Percentiles rank a stretch among this genome's conserved stretches.
These are phyloP conservation scores for Candolleomyces efflorescens DNA, from an alignment of 768 basidiomycete genomes.

Conservation along the genomic window DNA sequence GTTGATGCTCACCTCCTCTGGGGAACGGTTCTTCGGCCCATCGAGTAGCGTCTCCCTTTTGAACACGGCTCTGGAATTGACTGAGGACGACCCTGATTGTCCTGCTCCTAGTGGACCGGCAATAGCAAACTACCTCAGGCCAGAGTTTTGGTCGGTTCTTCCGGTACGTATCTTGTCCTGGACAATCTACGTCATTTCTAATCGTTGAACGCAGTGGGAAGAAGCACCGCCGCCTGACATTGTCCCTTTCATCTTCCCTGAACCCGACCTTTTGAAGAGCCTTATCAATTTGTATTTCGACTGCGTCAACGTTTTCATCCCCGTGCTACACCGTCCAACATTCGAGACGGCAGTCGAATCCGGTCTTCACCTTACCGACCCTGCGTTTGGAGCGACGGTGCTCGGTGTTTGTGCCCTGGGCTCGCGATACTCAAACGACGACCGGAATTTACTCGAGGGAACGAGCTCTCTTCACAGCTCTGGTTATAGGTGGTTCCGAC, in stretches of 20 bases:
- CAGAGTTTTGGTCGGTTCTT: constrained; percentile 8
- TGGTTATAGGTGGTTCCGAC: constrained; percentile 49
- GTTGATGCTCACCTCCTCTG: background rate
- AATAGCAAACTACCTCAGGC: constrained; percentile 1
- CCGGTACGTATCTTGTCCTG: constrained; percentile 2
- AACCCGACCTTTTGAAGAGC: constrained; percentile 32
- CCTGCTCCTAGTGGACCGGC: background rate
- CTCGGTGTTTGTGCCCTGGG: constrained; percentile 56
- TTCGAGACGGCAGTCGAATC: constrained; percentile 43
- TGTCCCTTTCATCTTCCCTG: constrained; percentile 31
- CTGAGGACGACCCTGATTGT: background rate
- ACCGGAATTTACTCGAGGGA: constrained; percentile 20
- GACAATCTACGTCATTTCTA: background rate
- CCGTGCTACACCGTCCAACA: constrained; percentile 55
- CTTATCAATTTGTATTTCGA: constrained; percentile 56
- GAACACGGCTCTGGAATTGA: constrained; percentile 8
- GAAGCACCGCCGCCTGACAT: constrained; percentile 4
- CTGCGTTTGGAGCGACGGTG: constrained; percentile 44
- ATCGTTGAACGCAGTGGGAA: constrained; percentile 24
- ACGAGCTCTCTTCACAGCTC: constrained; percentile 33
- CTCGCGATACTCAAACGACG: constrained; percentile 47
- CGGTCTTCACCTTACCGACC: constrained; percentile 38
- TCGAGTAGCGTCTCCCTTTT: constrained; percentile 2
- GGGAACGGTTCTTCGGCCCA: constrained; percentile 6
- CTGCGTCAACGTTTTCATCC: constrained; percentile 37